Conservation (phyloP, 805 yeast species). For the Metschnikowia henanensis region DNA sequence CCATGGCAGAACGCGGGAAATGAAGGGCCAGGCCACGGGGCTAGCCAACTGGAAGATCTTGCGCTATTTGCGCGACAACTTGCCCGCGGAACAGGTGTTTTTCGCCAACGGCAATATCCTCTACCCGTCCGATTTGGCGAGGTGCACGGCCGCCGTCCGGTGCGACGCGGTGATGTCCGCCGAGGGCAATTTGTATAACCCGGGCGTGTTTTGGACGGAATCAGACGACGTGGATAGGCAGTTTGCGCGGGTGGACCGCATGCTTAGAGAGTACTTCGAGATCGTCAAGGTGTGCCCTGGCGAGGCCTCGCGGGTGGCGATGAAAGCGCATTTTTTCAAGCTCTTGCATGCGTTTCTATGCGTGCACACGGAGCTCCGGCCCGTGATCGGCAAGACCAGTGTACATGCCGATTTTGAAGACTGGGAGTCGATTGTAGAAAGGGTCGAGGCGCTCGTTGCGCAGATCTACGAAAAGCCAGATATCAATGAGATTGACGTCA, state of each 20-base stretch:
- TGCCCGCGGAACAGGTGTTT: slow-evolving; percentile 79
- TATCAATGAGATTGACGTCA: slow-evolving; percentile 55
- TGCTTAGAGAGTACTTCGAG: slow-evolving; percentile 86
- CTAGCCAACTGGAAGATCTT: slow-evolving; percentile 90
- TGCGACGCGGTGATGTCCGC: slow-evolving; percentile 98
- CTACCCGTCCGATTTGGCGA: slow-evolving; percentile 77
- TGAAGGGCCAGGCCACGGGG: slow-evolving; percentile 97
- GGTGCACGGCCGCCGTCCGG: slow-evolving; percentile 61
- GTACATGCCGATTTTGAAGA: slow-evolving; percentile 37
- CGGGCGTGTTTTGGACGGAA: slow-evolving; percentile 77
- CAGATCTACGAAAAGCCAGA: slow-evolving; percentile 52
- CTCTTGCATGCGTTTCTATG: slow-evolving; percentile 78
- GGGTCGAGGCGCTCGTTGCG: slow-evolving; percentile 67
- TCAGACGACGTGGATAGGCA: slow-evolving; percentile 55
- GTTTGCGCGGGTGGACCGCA: slow-evolving; percentile 82
- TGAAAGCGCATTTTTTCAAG: slow-evolving; percentile 93
- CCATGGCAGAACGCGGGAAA: slow-evolving; percentile 95
- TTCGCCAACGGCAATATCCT: slow-evolving; percentile 95
- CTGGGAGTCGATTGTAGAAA: slow-evolving; percentile 53
- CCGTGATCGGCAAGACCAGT: slow-evolving; percentile 58
- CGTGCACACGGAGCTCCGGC: slow-evolving; percentile 74
- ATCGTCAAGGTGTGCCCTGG: slow-evolving; percentile 64
- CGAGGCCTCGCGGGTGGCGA: slow-evolving; percentile 74
- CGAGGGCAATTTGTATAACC: slow-evolving; percentile 91
- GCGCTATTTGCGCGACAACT: slow-evolving; percentile 70